A percentile compares a stretch with the other conserved stretches of the same genome.
Evolutionary conservation across 306 rosid genomes (phyloP).

Genomic region (Sicyos baderoa): DNA sequence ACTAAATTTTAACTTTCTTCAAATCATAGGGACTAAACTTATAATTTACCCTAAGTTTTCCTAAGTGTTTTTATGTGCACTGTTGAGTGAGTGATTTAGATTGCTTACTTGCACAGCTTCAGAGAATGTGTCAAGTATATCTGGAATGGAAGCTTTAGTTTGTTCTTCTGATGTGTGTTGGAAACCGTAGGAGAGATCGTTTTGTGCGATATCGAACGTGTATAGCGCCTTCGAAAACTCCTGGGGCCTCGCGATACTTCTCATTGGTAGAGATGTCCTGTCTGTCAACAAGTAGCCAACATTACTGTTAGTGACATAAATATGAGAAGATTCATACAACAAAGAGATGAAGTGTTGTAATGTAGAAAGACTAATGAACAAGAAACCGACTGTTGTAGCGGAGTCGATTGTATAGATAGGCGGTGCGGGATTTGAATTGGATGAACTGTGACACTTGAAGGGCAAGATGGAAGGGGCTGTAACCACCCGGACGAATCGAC

Average conservation of each 20-base stretch:
- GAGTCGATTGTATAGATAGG: constrained; percentile 42
- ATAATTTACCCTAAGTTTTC: background rate
- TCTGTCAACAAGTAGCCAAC: constrained; percentile 19
- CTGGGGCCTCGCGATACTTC: constrained; percentile 52
- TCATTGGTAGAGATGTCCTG: constrained; percentile 34
- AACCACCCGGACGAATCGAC: constrained; percentile 58
- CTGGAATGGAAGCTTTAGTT: constrained; percentile 56
- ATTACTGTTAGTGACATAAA: background rate
- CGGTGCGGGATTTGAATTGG: constrained; percentile 50
- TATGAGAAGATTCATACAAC: background rate
- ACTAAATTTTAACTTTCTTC: too few species aligned
- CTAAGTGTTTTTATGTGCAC: background rate
- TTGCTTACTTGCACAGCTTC: constrained; percentile 49
- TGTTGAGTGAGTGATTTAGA: background rate
- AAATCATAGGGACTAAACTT: too few species aligned
- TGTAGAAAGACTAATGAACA: constrained; percentile 7
- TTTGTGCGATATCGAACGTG: constrained; percentile 80
- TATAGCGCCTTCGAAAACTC: constrained; percentile 70
- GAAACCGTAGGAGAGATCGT: constrained; percentile 55
- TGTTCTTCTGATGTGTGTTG: constrained; percentile 48
- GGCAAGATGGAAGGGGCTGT: constrained; percentile 66
- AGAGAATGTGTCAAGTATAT: constrained; percentile 40
- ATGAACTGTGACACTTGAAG: constrained; percentile 62
- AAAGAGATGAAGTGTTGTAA: constrained; percentile 1
- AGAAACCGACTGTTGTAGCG: constrained; percentile 31